Conservation (phyloP, 2,329 filamentous ascomycete genomes). For the Botrytis cinerea region DNA sequence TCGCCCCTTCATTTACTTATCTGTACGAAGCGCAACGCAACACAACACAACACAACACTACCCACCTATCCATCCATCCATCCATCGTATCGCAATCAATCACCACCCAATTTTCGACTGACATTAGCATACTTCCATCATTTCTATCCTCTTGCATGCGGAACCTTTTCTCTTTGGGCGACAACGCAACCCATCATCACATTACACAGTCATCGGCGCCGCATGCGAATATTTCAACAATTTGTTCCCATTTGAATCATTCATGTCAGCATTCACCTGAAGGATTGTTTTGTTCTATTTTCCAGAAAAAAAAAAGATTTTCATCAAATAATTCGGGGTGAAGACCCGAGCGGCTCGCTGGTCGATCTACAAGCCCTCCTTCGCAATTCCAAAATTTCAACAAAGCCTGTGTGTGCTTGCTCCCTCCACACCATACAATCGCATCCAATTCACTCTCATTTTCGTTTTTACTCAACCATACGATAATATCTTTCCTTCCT, state of each 20-base stretch:
- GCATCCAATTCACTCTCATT: conserved; percentile 2
- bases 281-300: neutral
- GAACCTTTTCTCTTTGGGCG: neutral
- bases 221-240: neutral
- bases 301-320: conserved; percentile 11
- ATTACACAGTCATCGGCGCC: conserved; percentile 2
- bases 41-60: neutral
- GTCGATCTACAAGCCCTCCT: conserved; percentile 20
- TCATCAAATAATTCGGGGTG: conserved; percentile 13
- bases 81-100: conserved; percentile 1
- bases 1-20: neutral
- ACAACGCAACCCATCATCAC: neutral
- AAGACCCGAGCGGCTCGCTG: conserved; percentile 25
- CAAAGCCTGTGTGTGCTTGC: neutral
- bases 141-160: conserved; percentile 5
- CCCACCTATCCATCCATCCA: too few species aligned
- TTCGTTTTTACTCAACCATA: neutral
- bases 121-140: neutral
- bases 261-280: neutral
- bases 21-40: neutral
- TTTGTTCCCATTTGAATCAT: conserved; percentile 7
- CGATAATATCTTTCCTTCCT: conserved; percentile 9
- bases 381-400: neutral
- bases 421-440: neutral
- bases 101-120: neutral